Conservation (phyloP, 208 protist genomes). For the Angomonas deanei region DNA sequence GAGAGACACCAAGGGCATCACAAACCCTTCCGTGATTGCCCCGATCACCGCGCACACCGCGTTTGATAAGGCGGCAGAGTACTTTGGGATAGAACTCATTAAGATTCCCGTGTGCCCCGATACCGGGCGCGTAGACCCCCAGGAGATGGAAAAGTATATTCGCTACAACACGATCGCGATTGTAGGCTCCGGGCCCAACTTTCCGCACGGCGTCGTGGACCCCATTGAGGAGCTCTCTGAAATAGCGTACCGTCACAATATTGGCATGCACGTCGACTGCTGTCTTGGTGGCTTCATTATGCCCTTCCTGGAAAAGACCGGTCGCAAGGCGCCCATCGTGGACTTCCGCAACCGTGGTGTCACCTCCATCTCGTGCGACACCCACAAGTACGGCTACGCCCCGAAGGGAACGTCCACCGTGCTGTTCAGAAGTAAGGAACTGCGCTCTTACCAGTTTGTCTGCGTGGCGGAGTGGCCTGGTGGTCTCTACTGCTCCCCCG, state of each 20-base stretch:
- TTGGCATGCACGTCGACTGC: slow-evolving; percentile 98
- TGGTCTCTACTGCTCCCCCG: slow-evolving; percentile 97
- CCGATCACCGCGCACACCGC: slow-evolving; percentile 94
- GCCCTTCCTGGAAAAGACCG: slow-evolving; percentile 93
- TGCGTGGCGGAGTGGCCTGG: slow-evolving; percentile 95
- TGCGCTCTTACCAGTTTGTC: slow-evolving; percentile 95
- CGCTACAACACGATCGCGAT: slow-evolving; percentile 94
- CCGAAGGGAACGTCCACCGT: slow-evolving; percentile 97
- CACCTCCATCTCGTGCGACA: slow-evolving; percentile 97
- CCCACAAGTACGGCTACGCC: slow-evolving; percentile 99
- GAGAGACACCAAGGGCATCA: slow-evolving; percentile 77
- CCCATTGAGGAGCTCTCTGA: slow-evolving; percentile 83
- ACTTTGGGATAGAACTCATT: slow-evolving; percentile 94
- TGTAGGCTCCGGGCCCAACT: slow-evolving; percentile 94
- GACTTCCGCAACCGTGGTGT: slow-evolving; percentile 97
- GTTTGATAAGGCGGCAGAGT: slow-evolving; percentile 97
- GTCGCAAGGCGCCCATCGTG: slow-evolving; percentile 79
- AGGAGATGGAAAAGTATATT: slow-evolving; percentile 86
- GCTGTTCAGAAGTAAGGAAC: slow-evolving; percentile 85
- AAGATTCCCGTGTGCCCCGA: slow-evolving; percentile 84
- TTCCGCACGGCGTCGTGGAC: slow-evolving; percentile 94
- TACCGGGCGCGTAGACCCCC: slow-evolving; percentile 75
- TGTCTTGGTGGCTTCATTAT: slow-evolving; percentile 98
- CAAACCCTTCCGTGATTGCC: slow-evolving; percentile 86
- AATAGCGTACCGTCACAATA: slow-evolving; percentile 77